phyloP scores from a whole-genome alignment of 1,139 yeast genomes.

The Sugiyamaella novakii region DNA sequence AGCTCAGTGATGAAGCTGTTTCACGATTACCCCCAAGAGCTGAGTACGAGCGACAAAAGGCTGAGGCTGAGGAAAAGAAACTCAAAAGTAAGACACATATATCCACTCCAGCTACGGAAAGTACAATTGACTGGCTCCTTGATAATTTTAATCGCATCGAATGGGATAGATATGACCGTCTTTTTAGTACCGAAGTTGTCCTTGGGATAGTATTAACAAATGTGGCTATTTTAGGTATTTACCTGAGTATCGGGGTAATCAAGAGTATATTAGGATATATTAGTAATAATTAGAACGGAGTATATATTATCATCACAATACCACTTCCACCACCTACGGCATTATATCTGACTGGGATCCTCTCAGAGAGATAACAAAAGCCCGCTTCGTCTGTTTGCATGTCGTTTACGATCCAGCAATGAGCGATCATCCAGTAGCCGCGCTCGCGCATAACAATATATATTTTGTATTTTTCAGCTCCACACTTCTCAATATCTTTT shows the following conservation, averaged over 20 bases:
- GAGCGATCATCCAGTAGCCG: background rate
- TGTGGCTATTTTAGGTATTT: conserved; percentile 11
- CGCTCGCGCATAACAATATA: no score
- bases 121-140: background rate
- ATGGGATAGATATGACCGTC: conserved; percentile 2
- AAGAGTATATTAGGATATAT: background rate
- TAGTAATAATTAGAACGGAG: background rate
- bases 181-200: conserved; percentile 11
- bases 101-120: background rate
- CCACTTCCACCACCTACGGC: no score
- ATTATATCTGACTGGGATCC: no score
- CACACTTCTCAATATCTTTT: background rate
- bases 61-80: conserved; percentile 1
- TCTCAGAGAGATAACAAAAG: no score
- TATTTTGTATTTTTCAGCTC: background rate
- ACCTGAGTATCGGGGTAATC: background rate
- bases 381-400: no score
- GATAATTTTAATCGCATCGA: background rate
- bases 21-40: conserved; percentile 29
- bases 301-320: no score
- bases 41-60: conserved; percentile 17
- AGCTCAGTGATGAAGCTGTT: conserved; percentile 22
- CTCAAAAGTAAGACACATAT: background rate
- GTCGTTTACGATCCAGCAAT: no score
- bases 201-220: conserved; percentile 10